Conservation (phyloP, 352 stramenopile species). For the Globisporangium emineosum region DNA sequence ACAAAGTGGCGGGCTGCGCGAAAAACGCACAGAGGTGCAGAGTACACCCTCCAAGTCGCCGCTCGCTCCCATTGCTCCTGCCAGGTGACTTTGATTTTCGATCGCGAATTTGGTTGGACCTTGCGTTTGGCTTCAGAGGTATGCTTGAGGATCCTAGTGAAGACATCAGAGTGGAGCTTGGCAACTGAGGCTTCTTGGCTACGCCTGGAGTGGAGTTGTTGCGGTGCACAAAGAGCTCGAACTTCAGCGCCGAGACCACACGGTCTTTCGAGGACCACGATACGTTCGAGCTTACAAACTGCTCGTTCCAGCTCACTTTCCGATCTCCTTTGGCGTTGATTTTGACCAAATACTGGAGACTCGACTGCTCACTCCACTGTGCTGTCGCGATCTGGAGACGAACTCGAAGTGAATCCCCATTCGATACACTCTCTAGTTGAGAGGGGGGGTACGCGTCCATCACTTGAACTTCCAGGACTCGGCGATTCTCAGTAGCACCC, state of each 20-base stretch:
- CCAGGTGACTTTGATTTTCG: neutral
- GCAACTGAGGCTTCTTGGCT: neutral
- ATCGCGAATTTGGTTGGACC: neutral
- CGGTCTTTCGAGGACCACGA: conserved; percentile 15
- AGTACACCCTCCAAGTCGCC: neutral
- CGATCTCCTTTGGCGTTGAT: neutral
- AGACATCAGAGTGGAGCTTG: neutral
- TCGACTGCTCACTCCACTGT: conserved; percentile 8
- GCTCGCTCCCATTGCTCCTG: neutral
- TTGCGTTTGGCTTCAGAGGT: neutral
- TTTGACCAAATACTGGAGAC: neutral
- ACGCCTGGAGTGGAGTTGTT: neutral
- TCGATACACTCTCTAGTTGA: neutral
- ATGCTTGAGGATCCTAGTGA: neutral
- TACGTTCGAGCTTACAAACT: neutral
- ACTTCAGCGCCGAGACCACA: neutral
- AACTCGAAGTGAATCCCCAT: neutral
- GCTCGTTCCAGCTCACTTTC: conserved; percentile 8
- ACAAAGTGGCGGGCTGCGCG: neutral
- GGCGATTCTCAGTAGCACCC: neutral
- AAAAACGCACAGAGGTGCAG: conserved; percentile 13
- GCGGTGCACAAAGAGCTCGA: conserved; percentile 2
- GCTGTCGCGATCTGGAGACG: neutral
- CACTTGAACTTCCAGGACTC: conserved; percentile 10
- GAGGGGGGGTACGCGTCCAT: conserved; percentile 7